Conservation (phyloP, 2,329 filamentous ascomycete genomes). For the Cercospora sp. region DNA sequence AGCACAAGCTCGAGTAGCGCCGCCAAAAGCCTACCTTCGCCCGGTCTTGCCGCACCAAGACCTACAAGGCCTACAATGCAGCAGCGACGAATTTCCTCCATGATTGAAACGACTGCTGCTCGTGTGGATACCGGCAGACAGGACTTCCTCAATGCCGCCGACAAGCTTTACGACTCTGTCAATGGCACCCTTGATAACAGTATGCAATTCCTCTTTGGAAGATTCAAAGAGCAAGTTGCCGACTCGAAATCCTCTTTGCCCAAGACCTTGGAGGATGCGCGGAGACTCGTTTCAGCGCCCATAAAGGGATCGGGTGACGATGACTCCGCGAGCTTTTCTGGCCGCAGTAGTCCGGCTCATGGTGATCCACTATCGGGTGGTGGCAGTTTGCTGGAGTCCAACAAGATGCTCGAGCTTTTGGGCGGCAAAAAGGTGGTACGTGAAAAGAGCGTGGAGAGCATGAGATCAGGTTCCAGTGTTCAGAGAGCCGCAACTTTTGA, state of each 20-base stretch:
- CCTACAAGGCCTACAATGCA: constrained; percentile 53
- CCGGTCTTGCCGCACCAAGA: constrained; percentile 34
- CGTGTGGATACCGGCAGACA: constrained; percentile 75
- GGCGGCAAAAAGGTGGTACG: constrained; percentile 63
- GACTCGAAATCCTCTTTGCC: constrained; percentile 61
- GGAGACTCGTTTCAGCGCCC: constrained; percentile 78
- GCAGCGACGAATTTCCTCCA: constrained; percentile 76
- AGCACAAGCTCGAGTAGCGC: constrained; percentile 24
- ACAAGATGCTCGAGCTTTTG: constrained; percentile 70
- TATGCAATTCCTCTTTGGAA: constrained; percentile 89
- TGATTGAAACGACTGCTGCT: constrained; percentile 81
- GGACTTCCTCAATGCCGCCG: constrained; percentile 73
- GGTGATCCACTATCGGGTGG: constrained; percentile 34
- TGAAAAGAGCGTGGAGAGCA: constrained; percentile 76
- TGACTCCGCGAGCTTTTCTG: constrained; percentile 40
- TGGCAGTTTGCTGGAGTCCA: constrained; percentile 51
- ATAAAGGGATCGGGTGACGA: constrained; percentile 33
- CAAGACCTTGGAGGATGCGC: constrained; percentile 88
- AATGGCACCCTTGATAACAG: constrained; percentile 86
- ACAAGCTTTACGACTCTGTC: constrained; percentile 89
- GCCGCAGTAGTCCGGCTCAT: constrained; percentile 35
- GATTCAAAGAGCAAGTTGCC: constrained; percentile 68
- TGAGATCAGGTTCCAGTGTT: constrained; percentile 61
- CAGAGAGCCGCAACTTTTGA: constrained; percentile 39
- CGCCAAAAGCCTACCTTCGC: constrained; percentile 26